A percentile compares a stretch with the other conserved stretches of the same genome.
phyloP scores from a whole-genome alignment of 2,329 filamentous ascomycete species.

The Tolypocladium capitatum region DNA sequence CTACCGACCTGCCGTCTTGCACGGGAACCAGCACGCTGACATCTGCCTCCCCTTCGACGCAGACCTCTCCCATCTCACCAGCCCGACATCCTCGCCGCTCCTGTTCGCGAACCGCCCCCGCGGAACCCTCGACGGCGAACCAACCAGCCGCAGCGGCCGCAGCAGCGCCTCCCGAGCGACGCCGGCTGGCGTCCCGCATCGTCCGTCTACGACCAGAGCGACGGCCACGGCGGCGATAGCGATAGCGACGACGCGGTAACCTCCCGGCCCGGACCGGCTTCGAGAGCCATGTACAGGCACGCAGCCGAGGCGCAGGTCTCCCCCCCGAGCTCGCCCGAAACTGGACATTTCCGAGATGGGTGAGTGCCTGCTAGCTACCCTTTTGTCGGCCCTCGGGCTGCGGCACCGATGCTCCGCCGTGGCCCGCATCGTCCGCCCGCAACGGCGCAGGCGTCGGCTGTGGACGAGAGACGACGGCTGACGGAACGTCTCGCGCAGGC shows the following conservation, averaged over 20 bases:
- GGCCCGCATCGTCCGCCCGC: not conserved
- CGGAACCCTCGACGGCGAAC: conserved; percentile 20
- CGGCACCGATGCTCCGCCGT: not conserved
- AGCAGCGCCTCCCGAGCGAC: conserved; percentile 8
- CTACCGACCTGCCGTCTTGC: too few species aligned
- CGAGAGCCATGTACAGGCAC: conserved; percentile 14
- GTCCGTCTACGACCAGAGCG: conserved; percentile 36
- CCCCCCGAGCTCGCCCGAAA: conserved; percentile 44
- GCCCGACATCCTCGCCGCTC: conserved; percentile 8
- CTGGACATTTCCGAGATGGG: conserved; percentile 21
- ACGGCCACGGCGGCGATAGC: conserved; percentile 18
- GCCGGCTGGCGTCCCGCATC: conserved; percentile 36
- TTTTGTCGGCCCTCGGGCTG: not conserved
- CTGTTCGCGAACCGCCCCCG: conserved; percentile 20
- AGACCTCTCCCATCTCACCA: conserved; percentile 7
- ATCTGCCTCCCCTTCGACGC: conserved; percentile 1
- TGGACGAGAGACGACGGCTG: not conserved
- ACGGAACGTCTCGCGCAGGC: conserved; percentile 7
- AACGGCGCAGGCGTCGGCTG: not conserved
- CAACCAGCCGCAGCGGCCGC: conserved; percentile 11
- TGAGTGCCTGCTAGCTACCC: too few species aligned
- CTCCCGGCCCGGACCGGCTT: conserved; percentile 24
- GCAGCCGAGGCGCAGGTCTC: conserved; percentile 36
- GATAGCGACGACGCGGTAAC: conserved; percentile 7
- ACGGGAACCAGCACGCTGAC: conserved; percentile 2